phyloP scores from a whole-genome alignment of 1,139 yeast species.

The Ashbya aceris region DNA sequence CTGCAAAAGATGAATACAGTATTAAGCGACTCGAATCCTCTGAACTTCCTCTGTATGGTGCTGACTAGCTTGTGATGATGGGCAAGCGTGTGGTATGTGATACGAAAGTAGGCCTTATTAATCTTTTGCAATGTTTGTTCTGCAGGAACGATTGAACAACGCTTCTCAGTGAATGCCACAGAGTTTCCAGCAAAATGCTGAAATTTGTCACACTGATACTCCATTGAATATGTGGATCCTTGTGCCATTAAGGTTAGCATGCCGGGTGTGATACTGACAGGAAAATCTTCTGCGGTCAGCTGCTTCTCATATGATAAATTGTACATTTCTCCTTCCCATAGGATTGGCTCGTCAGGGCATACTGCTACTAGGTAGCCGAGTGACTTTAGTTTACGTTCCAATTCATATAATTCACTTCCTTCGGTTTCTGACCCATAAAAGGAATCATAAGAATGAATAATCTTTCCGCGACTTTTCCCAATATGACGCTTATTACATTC shows the following conservation, averaged over 20 bases:
- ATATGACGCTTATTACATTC: slow-evolving; percentile 13
- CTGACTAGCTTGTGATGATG: slow-evolving; percentile 48
- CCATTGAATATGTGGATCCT: slow-evolving; percentile 45
- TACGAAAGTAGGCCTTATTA: slow-evolving; percentile 58
- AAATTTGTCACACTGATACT: slow-evolving; percentile 36
- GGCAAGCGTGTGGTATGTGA: slow-evolving; percentile 59
- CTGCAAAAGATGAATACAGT: slow-evolving; percentile 71
- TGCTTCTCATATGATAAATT: slow-evolving; percentile 33
- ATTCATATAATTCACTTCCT: slow-evolving; percentile 29
- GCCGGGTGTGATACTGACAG: slow-evolving; percentile 50
- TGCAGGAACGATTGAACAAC: slow-evolving; percentile 66
- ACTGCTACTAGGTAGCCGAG: slow-evolving; percentile 62
- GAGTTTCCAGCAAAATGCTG: slow-evolving; percentile 48
- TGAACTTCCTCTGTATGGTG: slow-evolving; percentile 41
- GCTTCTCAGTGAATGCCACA: slow-evolving; percentile 44
- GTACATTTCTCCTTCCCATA: slow-evolving; percentile 82
- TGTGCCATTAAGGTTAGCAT: slow-evolving; percentile 62
- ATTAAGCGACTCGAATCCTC: slow-evolving; percentile 69
- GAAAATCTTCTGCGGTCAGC: slow-evolving; percentile 22
- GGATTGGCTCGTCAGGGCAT: slow-evolving; percentile 75
- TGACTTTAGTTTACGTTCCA: slow-evolving; percentile 24
- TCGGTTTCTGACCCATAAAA: slow-evolving; percentile 24
- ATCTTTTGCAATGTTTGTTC: slow-evolving; percentile 65
- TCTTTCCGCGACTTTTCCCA: slow-evolving; percentile 2
- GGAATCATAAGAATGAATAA: background rate